Evolutionary conservation across 495 filamentous ascomycete genomes (phyloP), one percentile per base, ranked within the genome.

Genomic region (Antarctomyces pellizariae): DNA sequence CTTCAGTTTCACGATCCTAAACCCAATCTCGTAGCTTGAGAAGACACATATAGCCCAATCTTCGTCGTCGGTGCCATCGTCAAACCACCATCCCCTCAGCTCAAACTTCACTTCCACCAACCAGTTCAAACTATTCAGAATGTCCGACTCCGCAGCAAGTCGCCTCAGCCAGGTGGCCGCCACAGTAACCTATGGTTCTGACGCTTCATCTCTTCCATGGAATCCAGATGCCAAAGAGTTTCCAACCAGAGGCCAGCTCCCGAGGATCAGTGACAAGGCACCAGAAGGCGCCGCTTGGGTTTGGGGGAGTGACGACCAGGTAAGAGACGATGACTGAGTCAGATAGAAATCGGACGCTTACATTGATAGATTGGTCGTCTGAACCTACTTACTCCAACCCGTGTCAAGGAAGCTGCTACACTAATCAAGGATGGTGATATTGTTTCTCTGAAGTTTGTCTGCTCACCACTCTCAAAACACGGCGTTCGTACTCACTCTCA

Each of bases 301-400:
- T 6, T 68, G 64, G 65, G 64, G 64, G 6, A 45, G 61, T 25
- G 46, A 65, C 46, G 65, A 68, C 37, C 42, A 53, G 30, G 55
- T 61, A 25, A 11, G 32, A 37, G 3, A 22, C 2, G 8, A n/a
- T 6, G 6, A 11, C 3, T 22, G 10, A 2, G n/a, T 7, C 11
- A 3, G 2, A 0, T 3, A 13, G 7, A 11, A 24, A 1, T 15
- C 13, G 8, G 8, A 5, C 22, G 5, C 14, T 24, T 24, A 22
- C 10, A 16, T 5, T 21, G 12, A 26, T 22, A 59, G 49, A 22
- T 61, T 16, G 64, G 65, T 10, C 49, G 63, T 22, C 34, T 71
- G 12, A 71, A 71, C 33, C 55, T 69, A 2, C 47, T 71, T 17
- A 68, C 65, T 0, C 60, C 64, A 0, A 44, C 46, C 4, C 48